Evolutionary conservation across 2,329 filamentous ascomycete genomes (phyloP).

Genomic region (Fusarium sp.): DNA sequence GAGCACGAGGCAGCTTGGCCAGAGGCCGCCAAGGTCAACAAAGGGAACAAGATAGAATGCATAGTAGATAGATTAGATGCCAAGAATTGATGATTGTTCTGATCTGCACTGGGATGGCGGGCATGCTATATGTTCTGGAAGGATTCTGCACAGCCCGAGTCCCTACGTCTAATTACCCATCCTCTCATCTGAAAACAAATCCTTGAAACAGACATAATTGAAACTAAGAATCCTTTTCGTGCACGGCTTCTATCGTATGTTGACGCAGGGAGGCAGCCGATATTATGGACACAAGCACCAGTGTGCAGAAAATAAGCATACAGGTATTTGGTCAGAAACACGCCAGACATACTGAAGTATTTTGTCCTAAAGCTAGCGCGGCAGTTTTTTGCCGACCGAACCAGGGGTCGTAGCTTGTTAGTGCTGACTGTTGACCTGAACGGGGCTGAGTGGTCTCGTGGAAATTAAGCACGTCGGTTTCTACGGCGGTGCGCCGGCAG

Average conservation of each 20-base stretch:
- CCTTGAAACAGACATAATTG: neutral
- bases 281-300: neutral
- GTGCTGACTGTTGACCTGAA: constrained; percentile 8
- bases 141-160: constrained; percentile 4
- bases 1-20: constrained; percentile 3
- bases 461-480: neutral
- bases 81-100: neutral
- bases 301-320: neutral
- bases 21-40: neutral
- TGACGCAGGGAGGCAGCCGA: neutral
- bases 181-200: neutral
- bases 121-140: constrained; percentile 12
- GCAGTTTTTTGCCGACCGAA: neutral
- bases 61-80: neutral
- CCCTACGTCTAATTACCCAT: neutral
- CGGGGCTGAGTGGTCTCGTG: neutral
- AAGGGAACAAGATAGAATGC: neutral
- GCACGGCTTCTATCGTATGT: neutral
- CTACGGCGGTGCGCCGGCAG: neutral
- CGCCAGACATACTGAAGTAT: neutral
- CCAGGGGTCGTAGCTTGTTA: neutral
- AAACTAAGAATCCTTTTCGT: neutral
- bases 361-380: neutral
- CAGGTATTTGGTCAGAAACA: neutral
- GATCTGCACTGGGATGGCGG: constrained; percentile 1